Percentiles rank a stretch among this genome's conserved stretches.
Evolutionary conservation across 371 early-diverging fungal species (phyloP).

Genomic region (Cokeromyces recurvatus): DNA sequence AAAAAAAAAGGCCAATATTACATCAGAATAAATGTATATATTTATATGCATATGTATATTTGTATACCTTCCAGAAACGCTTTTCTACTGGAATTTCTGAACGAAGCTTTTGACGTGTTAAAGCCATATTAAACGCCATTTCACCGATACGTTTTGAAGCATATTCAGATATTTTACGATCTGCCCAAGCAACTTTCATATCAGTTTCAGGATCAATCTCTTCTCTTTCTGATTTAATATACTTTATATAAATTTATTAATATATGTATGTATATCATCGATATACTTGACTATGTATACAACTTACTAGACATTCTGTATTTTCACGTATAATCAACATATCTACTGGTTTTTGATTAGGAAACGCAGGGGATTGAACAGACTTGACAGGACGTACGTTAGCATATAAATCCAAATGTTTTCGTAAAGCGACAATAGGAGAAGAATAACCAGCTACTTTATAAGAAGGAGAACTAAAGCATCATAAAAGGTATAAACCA

Average conservation of each 20-base stretch:
- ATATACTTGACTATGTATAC: not conserved
- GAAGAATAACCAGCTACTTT: constrained; percentile 95
- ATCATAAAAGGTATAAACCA: not conserved
- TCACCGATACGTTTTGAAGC: constrained; percentile 82
- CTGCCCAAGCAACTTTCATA: constrained; percentile 74
- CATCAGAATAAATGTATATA: too few species aligned
- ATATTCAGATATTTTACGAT: constrained; percentile 82
- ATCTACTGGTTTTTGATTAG: constrained; percentile 72
- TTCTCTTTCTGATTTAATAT: constrained; percentile 79
- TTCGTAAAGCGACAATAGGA: constrained; percentile 91
- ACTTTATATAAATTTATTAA: constrained; percentile 37
- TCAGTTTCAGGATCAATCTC: constrained; percentile 64
- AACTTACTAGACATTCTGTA: constrained; percentile 89
- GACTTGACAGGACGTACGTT: constrained; percentile 89
- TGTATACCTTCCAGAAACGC: constrained; percentile 57
- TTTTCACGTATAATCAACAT: constrained; percentile 96
- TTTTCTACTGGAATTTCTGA: constrained; percentile 51
- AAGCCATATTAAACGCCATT: constrained; percentile 88
- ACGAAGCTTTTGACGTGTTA: constrained; percentile 71
- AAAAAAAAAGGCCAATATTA: too few species aligned
- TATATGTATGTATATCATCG: not conserved
- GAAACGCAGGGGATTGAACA: constrained; percentile 55
- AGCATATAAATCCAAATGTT: constrained; percentile 90
- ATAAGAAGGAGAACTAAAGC: constrained; percentile 87
- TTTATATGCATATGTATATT: not conserved